Percentiles rank a stretch among this genome's conserved stretches.
phyloP scores from a whole-genome alignment of 257 asterid species.

The Solanum pinnatisectum region DNA sequence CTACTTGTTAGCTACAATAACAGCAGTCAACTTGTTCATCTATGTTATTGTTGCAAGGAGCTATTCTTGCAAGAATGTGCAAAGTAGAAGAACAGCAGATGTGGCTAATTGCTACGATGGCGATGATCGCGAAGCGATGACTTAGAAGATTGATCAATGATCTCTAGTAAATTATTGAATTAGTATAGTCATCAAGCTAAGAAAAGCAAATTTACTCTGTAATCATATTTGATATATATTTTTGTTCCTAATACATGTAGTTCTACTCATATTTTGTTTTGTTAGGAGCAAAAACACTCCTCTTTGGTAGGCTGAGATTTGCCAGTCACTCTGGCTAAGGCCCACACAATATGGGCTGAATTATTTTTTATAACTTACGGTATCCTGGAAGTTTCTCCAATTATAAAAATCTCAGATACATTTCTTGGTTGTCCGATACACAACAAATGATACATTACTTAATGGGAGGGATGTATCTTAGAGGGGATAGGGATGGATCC shows the following conservation, averaged over 20 bases:
- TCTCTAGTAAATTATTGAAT: background rate
- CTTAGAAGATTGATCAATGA: slow-evolving; percentile 1
- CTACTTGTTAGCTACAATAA: slow-evolving; percentile 50
- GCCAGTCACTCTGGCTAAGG: background rate
- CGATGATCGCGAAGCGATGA: slow-evolving; percentile 12
- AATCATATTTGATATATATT: background rate
- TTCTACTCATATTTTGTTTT: background rate
- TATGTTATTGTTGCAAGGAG: slow-evolving; percentile 43
- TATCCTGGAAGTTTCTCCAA: too few species aligned
- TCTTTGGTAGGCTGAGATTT: background rate
- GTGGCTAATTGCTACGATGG: slow-evolving; percentile 36
- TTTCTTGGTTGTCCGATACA: too few species aligned
- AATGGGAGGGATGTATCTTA: too few species aligned
- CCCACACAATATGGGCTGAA: background rate
- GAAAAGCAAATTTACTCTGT: background rate
- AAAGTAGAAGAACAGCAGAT: slow-evolving; percentile 24
- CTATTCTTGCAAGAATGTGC: slow-evolving; percentile 62
- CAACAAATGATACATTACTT: too few species aligned
- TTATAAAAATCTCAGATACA: too few species aligned
- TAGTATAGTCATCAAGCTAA: background rate
- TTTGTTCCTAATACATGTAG: background rate
- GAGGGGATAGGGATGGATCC: too few species aligned
- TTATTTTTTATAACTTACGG: background rate
- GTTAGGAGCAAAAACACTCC: background rate
- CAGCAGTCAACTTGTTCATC: slow-evolving; percentile 23